These are phyloP conservation scores for Puccinia triticina DNA, from an alignment of 1,284 basidiomycete genomes.

Conservation along the genomic window DNA sequence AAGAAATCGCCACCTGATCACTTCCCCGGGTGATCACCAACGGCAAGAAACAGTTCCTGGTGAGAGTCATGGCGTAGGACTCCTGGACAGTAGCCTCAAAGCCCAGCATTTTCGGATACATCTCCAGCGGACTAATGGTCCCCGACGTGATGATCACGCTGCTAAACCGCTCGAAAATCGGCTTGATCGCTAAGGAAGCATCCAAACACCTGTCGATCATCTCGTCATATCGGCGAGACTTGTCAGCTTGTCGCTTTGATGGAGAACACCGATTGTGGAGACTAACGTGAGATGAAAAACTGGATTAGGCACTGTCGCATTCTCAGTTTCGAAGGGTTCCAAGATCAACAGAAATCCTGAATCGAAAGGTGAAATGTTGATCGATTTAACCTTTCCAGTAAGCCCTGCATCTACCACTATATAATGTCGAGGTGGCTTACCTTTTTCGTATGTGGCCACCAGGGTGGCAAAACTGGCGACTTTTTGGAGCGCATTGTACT, in stretches of 20 bases:
- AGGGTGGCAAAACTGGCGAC: slow-evolving; percentile 95
- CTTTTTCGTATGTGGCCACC: slow-evolving; percentile 97
- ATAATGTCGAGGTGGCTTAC: slow-evolving; percentile 61
- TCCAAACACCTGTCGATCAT: slow-evolving; percentile 78
- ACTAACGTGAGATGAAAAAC: slow-evolving; percentile 95
- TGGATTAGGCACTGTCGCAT: slow-evolving; percentile 96
- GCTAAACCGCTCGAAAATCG: slow-evolving; percentile 96
- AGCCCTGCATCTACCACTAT: neutral
- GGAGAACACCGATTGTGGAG: neutral
- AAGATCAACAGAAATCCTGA: slow-evolving; percentile 92
- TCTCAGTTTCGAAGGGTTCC: slow-evolving; percentile 98
- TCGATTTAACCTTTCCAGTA: neutral
- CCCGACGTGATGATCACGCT: slow-evolving; percentile 98
- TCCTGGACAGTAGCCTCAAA: slow-evolving; percentile 97
- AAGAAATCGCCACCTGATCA: slow-evolving; percentile 97
- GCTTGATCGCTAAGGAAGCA: slow-evolving; percentile 94
- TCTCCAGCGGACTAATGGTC: slow-evolving; percentile 96
- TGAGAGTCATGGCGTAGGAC: slow-evolving; percentile 96
- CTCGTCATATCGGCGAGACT: neutral
- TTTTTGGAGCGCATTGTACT: slow-evolving; percentile 88
- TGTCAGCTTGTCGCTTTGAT: neutral
- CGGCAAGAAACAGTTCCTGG: slow-evolving; percentile 95
- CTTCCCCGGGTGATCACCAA: slow-evolving; percentile 95
- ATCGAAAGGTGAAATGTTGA: too few relatives aligned
- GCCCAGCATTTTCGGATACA: slow-evolving; percentile 99